phyloP scores from a whole-genome alignment of 306 rosid species.

The Hippophae tibetana region DNA sequence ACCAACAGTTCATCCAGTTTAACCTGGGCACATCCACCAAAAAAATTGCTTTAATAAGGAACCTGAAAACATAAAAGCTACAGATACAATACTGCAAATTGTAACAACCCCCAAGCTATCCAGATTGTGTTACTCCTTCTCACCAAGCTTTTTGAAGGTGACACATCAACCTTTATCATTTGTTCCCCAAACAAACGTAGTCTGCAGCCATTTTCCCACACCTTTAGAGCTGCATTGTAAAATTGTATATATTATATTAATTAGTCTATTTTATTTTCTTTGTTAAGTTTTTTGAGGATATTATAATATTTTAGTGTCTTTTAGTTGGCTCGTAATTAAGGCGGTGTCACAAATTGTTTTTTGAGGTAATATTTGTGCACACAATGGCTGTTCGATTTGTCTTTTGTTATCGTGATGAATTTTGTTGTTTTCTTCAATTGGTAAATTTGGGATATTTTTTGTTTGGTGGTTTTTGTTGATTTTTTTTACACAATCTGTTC shows the following conservation, averaged over 20 bases:
- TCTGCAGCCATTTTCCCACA: constrained; percentile 78
- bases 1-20: constrained; percentile 72
- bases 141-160: constrained; percentile 27
- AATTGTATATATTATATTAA: neutral
- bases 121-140: constrained; percentile 30
- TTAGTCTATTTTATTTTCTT: too few species aligned
- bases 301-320: too few species aligned
- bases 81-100: constrained; percentile 2
- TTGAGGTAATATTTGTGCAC: too few species aligned
- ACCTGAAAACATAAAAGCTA: neutral
- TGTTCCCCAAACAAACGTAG: constrained; percentile 68
- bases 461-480: too few species aligned
- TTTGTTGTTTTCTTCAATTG: too few species aligned
- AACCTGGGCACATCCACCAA: constrained; percentile 25
- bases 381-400: too few species aligned
- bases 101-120: constrained; percentile 65
- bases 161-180: constrained; percentile 54
- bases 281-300: too few species aligned
- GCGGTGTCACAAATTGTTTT: too few species aligned
- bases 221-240: constrained; percentile 48
- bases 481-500: too few species aligned
- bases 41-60: constrained; percentile 4
- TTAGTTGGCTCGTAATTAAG: too few species aligned
- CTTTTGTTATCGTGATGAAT: too few species aligned
- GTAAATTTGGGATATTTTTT: too few species aligned